A percentile compares a stretch with the other conserved stretches of the same genome.
phyloP scores from a whole-genome alignment of 2,329 filamentous ascomycete genomes.

The Boeremia lycopersici region DNA sequence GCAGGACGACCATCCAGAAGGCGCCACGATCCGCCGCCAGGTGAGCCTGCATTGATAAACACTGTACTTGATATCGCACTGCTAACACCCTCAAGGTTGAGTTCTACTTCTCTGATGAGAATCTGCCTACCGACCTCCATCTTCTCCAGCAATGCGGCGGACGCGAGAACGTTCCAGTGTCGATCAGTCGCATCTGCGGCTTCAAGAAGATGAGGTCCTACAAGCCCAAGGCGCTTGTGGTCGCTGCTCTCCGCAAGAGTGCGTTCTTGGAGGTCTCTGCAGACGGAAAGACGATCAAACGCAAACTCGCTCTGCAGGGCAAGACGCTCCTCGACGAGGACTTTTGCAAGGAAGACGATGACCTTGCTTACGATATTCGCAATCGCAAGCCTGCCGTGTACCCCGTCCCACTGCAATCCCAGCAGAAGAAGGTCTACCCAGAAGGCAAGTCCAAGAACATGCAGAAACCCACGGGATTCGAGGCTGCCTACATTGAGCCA shows the following conservation, averaged over 20 bases:
- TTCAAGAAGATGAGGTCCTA: constrained; percentile 56
- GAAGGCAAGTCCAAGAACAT: constrained; percentile 51
- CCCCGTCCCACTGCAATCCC: constrained; percentile 32
- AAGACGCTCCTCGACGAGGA: constrained; percentile 37
- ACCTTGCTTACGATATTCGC: constrained; percentile 42
- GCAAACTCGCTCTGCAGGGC: constrained; percentile 48
- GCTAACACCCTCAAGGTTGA: constrained; percentile 49
- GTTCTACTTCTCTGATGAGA: constrained; percentile 58
- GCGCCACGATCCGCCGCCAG: constrained; percentile 36
- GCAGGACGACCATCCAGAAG: constrained; percentile 35
- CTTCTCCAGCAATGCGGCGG: constrained; percentile 50
- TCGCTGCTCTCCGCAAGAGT: constrained; percentile 51
- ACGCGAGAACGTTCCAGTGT: constrained; percentile 51
- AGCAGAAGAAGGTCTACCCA: constrained; percentile 37
- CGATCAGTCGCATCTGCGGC: constrained; percentile 50
- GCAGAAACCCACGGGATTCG: constrained; percentile 54
- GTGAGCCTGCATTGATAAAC: constrained; percentile 14
- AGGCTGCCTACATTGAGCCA: constrained; percentile 78
- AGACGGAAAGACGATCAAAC: constrained; percentile 51
- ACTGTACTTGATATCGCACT: not conserved
- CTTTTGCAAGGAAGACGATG: constrained; percentile 28
- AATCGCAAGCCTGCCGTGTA: constrained; percentile 27
- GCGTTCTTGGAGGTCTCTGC: constrained; percentile 49
- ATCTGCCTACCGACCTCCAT: constrained; percentile 51
- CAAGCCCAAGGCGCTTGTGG: constrained; percentile 49